Percentiles rank a stretch among this genome's conserved stretches.
These are phyloP conservation scores for Massarina eburnea DNA, from an alignment of 2,329 filamentous ascomycete genomes.

Conservation along the genomic window DNA sequence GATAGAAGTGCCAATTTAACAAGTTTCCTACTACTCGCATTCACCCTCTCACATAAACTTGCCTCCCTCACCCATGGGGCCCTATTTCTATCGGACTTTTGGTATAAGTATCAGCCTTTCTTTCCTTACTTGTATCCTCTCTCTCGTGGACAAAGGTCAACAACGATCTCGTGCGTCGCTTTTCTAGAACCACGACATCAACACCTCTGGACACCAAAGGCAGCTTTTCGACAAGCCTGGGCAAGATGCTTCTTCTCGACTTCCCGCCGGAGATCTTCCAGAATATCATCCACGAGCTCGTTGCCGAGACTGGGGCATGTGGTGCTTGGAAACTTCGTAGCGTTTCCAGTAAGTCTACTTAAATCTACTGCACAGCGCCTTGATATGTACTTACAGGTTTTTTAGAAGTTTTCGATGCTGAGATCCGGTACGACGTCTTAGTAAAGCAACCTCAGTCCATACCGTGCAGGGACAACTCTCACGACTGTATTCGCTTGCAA, in stretches of 20 bases:
- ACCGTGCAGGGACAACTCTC: neutral
- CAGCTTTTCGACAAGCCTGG: neutral
- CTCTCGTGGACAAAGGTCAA: too few relatives aligned
- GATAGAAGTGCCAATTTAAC: too few relatives aligned
- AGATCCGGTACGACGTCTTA: constrained; percentile 5
- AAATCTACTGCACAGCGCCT: neutral
- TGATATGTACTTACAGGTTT: neutral
- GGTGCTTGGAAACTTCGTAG: constrained; percentile 6
- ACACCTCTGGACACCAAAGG: neutral
- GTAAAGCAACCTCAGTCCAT: constrained; percentile 1
- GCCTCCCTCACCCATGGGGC: too few relatives aligned
- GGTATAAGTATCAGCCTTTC: too few relatives aligned
- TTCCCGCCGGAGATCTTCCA: constrained; percentile 10
- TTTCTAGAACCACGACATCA: too few relatives aligned
- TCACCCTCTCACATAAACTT: too few relatives aligned
- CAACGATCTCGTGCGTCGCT: too few relatives aligned
- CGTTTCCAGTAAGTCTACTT: constrained; percentile 7
- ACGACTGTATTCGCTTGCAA: neutral
- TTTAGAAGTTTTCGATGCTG: constrained; percentile 4
- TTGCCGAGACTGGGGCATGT: constrained; percentile 1
- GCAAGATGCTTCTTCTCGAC: constrained; percentile 5
- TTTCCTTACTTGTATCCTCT: too few relatives aligned
- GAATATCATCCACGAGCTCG: constrained; percentile 7
- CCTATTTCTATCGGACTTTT: too few relatives aligned
- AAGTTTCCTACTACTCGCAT: too few relatives aligned